A percentile compares a stretch with the other conserved stretches of the same genome.
Conservation (phyloP, 176 grass and related monocot genomes). For the Pontederia paniculata region DNA sequence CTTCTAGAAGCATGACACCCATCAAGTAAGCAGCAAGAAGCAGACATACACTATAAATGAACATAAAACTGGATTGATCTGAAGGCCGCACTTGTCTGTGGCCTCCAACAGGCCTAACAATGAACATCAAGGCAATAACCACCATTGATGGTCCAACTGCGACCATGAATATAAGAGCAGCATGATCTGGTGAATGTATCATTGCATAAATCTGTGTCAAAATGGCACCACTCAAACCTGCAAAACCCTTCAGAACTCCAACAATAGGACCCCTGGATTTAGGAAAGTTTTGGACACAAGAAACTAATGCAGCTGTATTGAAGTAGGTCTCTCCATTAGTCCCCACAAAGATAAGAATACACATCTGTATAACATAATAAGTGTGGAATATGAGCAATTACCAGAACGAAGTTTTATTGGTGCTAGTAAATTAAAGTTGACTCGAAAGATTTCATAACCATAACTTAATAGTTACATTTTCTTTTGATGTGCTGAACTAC, state of each 20-base stretch:
- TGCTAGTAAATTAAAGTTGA: too few relatives aligned
- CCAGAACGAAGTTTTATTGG: too few relatives aligned
- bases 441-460: too few relatives aligned
- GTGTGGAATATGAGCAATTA: neutral
- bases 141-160: constrained; percentile 13
- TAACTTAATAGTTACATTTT: too few relatives aligned
- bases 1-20: constrained; percentile 14
- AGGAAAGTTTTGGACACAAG: constrained; percentile 10
- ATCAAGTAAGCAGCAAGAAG: constrained; percentile 12
- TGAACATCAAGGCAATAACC: constrained; percentile 5
- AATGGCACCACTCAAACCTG: constrained; percentile 7
- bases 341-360: constrained; percentile 6
- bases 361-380: neutral
- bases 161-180: constrained; percentile 13
- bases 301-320: constrained; percentile 14
- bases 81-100: constrained; percentile 10
- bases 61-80: neutral
- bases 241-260: constrained; percentile 9
- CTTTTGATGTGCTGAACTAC: too few relatives aligned
- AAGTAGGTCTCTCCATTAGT: constrained; percentile 17
- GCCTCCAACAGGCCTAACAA: constrained; percentile 6
- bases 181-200: constrained; percentile 9
- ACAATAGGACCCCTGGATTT: constrained; percentile 4
- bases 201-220: constrained; percentile 12
- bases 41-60: constrained; percentile 4